phyloP scores from a whole-genome alignment of 257 asterid genomes.

The Przewalskia tangutica region DNA sequence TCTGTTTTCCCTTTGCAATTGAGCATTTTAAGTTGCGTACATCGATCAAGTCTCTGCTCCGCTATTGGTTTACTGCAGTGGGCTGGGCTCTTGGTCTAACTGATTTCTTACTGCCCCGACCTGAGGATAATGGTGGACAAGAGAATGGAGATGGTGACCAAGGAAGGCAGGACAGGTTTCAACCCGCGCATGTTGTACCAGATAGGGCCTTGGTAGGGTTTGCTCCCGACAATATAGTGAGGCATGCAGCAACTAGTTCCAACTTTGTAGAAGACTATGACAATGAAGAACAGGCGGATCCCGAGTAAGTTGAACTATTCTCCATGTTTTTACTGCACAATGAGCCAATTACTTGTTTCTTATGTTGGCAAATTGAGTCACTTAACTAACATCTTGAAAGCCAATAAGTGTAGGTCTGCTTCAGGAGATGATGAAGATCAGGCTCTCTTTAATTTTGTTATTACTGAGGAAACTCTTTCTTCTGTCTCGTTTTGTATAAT shows the following conservation, averaged over 20 bases:
- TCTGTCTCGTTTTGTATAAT: neutral
- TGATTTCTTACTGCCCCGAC: conserved; percentile 77
- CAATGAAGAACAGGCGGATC: conserved; percentile 52
- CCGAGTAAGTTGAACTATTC: conserved; percentile 55
- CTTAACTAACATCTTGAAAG: neutral
- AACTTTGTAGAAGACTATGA: conserved; percentile 44
- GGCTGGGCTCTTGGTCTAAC: conserved; percentile 95
- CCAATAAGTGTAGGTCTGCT: neutral
- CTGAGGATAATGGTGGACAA: conserved; percentile 71
- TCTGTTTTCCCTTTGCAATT: conserved; percentile 95
- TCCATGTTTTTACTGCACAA: neutral
- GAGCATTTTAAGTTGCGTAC: conserved; percentile 92
- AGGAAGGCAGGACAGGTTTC: conserved; percentile 65
- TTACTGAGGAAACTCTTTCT: neutral
- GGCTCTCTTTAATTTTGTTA: neutral
- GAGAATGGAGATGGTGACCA: conserved; percentile 64
- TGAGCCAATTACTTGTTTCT: neutral
- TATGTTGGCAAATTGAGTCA: neutral
- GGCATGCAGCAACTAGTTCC: conserved; percentile 37
- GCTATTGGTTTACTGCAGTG: conserved; percentile 93
- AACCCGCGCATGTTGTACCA: conserved; percentile 45
- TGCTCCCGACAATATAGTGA: conserved; percentile 49
- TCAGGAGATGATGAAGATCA: neutral
- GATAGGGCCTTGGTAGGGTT: conserved; percentile 37
- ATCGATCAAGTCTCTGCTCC: conserved; percentile 81